Conservation (phyloP, 495 filamentous ascomycete genomes). For the Aspergillus bridgeri region DNA sequence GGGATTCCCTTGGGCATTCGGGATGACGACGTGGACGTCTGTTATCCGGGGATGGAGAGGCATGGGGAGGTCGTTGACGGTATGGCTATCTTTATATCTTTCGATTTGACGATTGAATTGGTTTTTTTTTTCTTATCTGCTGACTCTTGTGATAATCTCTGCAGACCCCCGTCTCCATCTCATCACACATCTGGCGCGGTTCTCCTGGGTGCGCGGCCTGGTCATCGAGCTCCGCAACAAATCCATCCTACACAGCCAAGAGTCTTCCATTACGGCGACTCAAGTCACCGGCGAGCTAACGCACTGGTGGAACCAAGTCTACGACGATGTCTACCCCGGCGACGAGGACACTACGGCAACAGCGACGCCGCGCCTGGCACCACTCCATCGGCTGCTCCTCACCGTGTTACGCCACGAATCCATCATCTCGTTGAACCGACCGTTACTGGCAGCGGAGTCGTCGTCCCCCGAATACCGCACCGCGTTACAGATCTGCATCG, state of each 20-base stretch:
- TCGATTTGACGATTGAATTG: neutral
- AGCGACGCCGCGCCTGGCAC: constrained; percentile 11
- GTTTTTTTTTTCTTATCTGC: neutral
- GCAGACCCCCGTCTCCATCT: constrained; percentile 28
- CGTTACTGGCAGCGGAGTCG: constrained; percentile 35
- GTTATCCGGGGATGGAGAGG: constrained; percentile 40
- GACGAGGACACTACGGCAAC: constrained; percentile 15
- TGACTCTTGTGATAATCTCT: neutral
- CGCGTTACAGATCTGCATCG: constrained; percentile 44
- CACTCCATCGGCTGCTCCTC: constrained; percentile 37
- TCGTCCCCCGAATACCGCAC: constrained; percentile 38
- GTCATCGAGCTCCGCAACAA: constrained; percentile 48
- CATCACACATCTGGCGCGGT: constrained; percentile 38
- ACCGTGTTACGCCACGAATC: constrained; percentile 40
- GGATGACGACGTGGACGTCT: constrained; percentile 53
- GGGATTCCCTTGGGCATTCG: constrained; percentile 48
- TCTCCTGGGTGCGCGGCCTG: constrained; percentile 39
- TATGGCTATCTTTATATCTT: neutral
- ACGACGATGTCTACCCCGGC: constrained; percentile 38
- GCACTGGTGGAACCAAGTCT: constrained; percentile 47
- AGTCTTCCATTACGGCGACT: constrained; percentile 30
- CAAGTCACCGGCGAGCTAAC: constrained; percentile 37
- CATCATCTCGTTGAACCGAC: constrained; percentile 44
- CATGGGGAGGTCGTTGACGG: constrained; percentile 19
- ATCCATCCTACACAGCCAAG: constrained; percentile 38